These are phyloP conservation scores for Sutorius australiensis DNA, from an alignment of 768 basidiomycete genomes.

Conservation along the genomic window DNA sequence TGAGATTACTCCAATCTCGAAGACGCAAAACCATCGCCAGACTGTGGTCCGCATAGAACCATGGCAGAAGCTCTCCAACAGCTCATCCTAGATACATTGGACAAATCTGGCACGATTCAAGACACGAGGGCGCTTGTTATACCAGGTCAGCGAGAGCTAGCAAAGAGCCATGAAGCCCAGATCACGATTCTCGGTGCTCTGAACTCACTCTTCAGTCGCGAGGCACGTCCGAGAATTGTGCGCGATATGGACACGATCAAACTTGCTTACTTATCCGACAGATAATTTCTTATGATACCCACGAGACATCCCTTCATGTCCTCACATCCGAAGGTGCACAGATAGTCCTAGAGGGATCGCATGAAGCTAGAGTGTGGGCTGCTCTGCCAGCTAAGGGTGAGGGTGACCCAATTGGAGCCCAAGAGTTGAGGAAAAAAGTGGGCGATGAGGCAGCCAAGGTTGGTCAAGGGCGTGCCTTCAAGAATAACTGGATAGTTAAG, in stretches of 20 bases:
- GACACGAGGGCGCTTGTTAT: conserved; percentile 69
- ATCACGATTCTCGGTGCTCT: conserved; percentile 83
- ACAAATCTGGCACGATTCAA: conserved; percentile 48
- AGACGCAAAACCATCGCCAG: conserved; percentile 2
- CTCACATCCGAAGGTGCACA: conserved; percentile 81
- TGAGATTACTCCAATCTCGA: conserved; percentile 18
- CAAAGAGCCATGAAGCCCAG: conserved; percentile 72
- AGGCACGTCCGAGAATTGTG: conserved; percentile 46
- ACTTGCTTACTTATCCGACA: conserved; percentile 30
- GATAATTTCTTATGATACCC: conserved; percentile 82
- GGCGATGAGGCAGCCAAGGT: conserved; percentile 90
- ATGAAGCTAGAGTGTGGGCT: conserved; percentile 93
- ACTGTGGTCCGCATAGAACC: neutral
- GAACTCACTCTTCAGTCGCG: conserved; percentile 84
- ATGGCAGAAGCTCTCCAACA: conserved; percentile 83
- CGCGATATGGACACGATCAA: conserved; percentile 1
- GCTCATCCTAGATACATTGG: conserved; percentile 70
- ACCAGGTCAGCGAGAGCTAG: conserved; percentile 56
- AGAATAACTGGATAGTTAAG: conserved; percentile 94
- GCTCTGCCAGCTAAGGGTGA: conserved; percentile 71
- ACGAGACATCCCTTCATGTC: conserved; percentile 69
- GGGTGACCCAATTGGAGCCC: conserved; percentile 60
- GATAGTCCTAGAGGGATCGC: conserved; percentile 80
- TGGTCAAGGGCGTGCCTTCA: conserved; percentile 94
- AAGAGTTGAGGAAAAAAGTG: conserved; percentile 67